phyloP scores from a whole-genome alignment of 108 stramenopile species.

The Discostella stelligeroides region DNA sequence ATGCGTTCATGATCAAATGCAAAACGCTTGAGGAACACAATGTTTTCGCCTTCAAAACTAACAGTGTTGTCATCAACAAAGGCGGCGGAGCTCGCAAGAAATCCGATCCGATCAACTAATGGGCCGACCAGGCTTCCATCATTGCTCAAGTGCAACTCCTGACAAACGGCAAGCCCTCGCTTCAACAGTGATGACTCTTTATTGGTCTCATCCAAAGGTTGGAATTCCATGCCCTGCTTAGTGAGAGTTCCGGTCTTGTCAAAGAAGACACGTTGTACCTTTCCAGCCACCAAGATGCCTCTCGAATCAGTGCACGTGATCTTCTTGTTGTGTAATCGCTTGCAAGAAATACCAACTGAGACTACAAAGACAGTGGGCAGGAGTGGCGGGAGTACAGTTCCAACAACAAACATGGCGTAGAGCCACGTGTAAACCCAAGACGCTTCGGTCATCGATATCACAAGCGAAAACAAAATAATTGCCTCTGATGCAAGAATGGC shows the following conservation, averaged over 20 bases:
- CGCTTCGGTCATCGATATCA: conserved; percentile 48
- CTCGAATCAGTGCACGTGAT: conserved; percentile 66
- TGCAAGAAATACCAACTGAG: conserved; percentile 56
- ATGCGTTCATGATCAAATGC: conserved; percentile 70
- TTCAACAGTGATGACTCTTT: conserved; percentile 21
- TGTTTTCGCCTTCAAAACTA: conserved; percentile 29
- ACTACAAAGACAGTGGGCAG: conserved; percentile 76
- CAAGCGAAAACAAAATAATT: conserved; percentile 50
- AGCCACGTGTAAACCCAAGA: conserved; percentile 59
- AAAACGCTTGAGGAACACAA: conserved; percentile 55
- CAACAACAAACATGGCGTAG: conserved; percentile 58
- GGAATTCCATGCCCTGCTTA: conserved; percentile 64
- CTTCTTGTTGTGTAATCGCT: conserved; percentile 44
- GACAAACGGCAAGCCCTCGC: conserved; percentile 62
- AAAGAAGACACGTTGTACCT: conserved; percentile 76
- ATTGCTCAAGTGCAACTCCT: conserved; percentile 42
- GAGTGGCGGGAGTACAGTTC: conserved; percentile 53
- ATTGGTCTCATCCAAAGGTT: not conserved
- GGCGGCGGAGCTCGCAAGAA: conserved; percentile 40
- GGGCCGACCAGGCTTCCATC: conserved; percentile 59
- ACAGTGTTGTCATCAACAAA: conserved; percentile 33
- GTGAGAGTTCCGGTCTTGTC: conserved; percentile 89
- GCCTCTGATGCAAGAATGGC: conserved; percentile 53
- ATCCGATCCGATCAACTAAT: conserved; percentile 57
- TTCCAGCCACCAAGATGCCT: conserved; percentile 75